Base-by-base conservation (phyloP, 2,329 filamentous ascomycete species). In the Trichoderma oligosporum region DNA sequence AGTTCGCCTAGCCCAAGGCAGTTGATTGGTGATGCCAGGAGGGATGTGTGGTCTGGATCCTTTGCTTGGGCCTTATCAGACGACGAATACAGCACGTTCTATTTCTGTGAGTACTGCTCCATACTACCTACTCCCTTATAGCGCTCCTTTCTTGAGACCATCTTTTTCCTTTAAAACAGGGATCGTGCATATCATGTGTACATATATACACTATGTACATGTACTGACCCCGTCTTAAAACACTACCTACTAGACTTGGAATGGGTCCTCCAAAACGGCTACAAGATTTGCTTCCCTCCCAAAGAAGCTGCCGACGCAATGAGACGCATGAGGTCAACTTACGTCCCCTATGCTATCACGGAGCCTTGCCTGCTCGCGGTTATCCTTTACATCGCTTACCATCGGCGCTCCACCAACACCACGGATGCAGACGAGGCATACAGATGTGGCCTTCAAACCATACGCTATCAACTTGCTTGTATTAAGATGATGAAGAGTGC, bases 231-330 rank as follows among this genome's bases (percentile, higher is more conserved):
- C 18, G 29, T n/a, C 16, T 38, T 11, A 7, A 18, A 35, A 25
- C 27, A 35, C 8, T 18, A 29, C 20, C n/a, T n/a, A 16, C 25
- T 24, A 55, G 51, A 48, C 25, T 2, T 49, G n/a, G 56, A 58
- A 6, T 58, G 51, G 49, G 56, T 56, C 25, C 22, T 58, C 35
- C 24, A 38, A 11, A 38, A 58, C 27, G 56, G 56, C 49, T 58
- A 58, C 20, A 31, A 42, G 18, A 20, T 11, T 20, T 58, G 56
- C 35, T 38, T 56, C 12, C 56, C 56, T 29, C 39, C 16, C 24
- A 33, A 39, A 24, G 12, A 44, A 27, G n/a, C 25, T 11, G 9
- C 33, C 22, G 18, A 4, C 8, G 39, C 31, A 24, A 36, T 41
- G 41, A 36, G 22, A 22, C 49, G 41, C 18, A 36, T 56, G 41